Evolutionary conservation across 495 filamentous ascomycete species (phyloP), one percentile per base, ranked within the genome.

Genomic region (Apodospora peruviana): DNA sequence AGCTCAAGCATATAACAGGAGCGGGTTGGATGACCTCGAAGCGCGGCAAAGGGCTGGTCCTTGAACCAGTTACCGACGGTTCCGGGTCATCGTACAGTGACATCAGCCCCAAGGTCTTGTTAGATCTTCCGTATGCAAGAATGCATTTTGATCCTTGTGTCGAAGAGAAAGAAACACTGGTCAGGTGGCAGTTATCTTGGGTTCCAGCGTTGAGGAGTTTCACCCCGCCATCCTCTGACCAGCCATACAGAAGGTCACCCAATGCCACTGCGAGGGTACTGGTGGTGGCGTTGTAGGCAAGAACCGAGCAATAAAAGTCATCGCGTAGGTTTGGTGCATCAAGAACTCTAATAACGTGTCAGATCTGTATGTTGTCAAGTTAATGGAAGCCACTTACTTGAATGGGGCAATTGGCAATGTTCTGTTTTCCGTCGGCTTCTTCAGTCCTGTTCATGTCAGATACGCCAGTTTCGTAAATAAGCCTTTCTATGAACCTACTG

Each of bases 281-380:
- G 27, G 78, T 75, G 7, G 77, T 84, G 19, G 73, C 66, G 1
- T 83, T 94, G 64, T 96, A 97, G 5, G 93, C 89, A 42, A 98
- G 76, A 7, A 90, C 76, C 0, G 91, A 90, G 67, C 90, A 96
- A 61, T 98, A 98, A 57, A 90, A 98, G 64, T 98, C 94, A 62
- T 98, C 93, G 22, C 88, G 78, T 40, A 97, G 75, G 20, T 79
- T 77, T 1, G 91, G 91, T 3, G 93, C 93, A 70, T 96, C 89
- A 12, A 98, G 71, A 3, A 96, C 90, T 65, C 73, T 76, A 35
- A 7, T 59, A 73, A 40, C 50, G 40, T 8, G 55, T 55, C 29
- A 55, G 57, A 17, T 19, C 29, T 22, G 46, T 2, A 7, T 11
- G 2, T 35, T 7, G 16, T 7, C 32, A n/a, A 22, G 32, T 1